Evolutionary conservation across 2,329 filamentous ascomycete genomes (phyloP).

Genomic region (Orbilia javanica): DNA sequence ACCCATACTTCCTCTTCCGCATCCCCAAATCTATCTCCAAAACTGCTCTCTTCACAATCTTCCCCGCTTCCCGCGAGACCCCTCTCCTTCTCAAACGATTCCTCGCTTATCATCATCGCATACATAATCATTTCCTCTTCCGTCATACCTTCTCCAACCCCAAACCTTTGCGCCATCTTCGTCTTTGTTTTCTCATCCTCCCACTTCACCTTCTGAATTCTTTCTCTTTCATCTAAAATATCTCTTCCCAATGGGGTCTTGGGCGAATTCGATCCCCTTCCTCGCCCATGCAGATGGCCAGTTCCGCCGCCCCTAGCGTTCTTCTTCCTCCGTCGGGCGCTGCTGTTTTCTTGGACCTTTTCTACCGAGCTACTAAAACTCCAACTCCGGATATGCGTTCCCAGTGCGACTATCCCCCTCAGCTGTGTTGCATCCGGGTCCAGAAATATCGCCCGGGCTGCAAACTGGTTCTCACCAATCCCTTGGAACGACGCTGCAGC

Average conservation of each 20-base stretch:
- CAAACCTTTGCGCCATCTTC: slow-evolving; percentile 82
- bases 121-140: slow-evolving; percentile 76
- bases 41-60: slow-evolving; percentile 59
- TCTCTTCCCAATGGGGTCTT: slow-evolving; percentile 80
- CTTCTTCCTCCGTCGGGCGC: slow-evolving; percentile 70
- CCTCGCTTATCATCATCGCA: slow-evolving; percentile 76
- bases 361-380: slow-evolving; percentile 85
- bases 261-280: slow-evolving; percentile 73
- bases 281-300: slow-evolving; percentile 62
- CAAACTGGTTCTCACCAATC: slow-evolving; percentile 80
- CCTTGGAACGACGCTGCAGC: slow-evolving; percentile 72
- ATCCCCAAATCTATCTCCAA: slow-evolving; percentile 62
- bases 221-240: slow-evolving; percentile 86
- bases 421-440: slow-evolving; percentile 89
- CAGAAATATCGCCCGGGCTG: slow-evolving; percentile 84
- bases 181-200: slow-evolving; percentile 74
- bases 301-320: slow-evolving; percentile 42
- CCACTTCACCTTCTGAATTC: slow-evolving; percentile 68
- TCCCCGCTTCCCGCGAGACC: slow-evolving; percentile 67
- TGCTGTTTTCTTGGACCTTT: slow-evolving; percentile 75
- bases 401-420: slow-evolving; percentile 87
- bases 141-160: slow-evolving; percentile 77
- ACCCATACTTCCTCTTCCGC: slow-evolving; percentile 43
- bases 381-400: slow-evolving; percentile 91
- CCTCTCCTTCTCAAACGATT: slow-evolving; percentile 71